Conservation (phyloP, 2,329 filamentous ascomycete genomes). For the Colletotrichum trifolii region DNA sequence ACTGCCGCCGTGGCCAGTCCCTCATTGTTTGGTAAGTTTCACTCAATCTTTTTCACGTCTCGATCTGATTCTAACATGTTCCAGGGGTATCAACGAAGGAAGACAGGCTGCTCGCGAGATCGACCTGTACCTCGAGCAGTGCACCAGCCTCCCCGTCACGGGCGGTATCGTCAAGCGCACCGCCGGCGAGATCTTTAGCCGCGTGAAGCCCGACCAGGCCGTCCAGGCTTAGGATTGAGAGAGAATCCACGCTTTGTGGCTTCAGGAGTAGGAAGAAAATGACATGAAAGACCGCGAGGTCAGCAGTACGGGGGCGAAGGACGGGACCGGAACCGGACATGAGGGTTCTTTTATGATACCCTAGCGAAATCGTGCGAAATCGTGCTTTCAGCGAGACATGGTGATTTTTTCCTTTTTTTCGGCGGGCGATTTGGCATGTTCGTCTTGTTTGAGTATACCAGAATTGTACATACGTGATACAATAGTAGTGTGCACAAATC, state of each 20-base stretch:
- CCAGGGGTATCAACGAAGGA: conserved; percentile 95
- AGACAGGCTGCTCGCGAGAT: conserved; percentile 93
- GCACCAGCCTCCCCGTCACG: conserved; percentile 85
- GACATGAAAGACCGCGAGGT: conserved; percentile 11
- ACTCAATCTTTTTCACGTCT: conserved; percentile 1
- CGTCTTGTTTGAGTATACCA: conserved; percentile 6
- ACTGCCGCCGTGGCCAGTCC: conserved; percentile 94
- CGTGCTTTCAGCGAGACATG: conserved; percentile 1
- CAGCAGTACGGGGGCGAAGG: not conserved
- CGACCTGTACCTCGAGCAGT: conserved; percentile 84
- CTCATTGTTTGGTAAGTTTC: conserved; percentile 88
- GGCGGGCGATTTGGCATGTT: not conserved
- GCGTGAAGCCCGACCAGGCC: conserved; percentile 38
- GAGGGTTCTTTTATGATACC: conserved; percentile 19
- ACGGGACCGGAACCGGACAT: conserved; percentile 6
- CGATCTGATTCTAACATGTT: conserved; percentile 46
- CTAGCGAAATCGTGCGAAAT: conserved; percentile 8
- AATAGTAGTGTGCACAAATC: not conserved
- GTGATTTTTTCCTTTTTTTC: not conserved
- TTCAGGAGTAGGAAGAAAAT: conserved; percentile 7
- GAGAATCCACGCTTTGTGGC: not conserved
- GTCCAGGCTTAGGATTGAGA: conserved; percentile 37
- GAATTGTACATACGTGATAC: conserved; percentile 1
- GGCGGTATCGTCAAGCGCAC: conserved; percentile 91
- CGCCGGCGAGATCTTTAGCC: conserved; percentile 74